These are phyloP conservation scores for Oxyria digyna DNA, from an alignment of 148 eudicot genomes.

Conservation along the genomic window DNA sequence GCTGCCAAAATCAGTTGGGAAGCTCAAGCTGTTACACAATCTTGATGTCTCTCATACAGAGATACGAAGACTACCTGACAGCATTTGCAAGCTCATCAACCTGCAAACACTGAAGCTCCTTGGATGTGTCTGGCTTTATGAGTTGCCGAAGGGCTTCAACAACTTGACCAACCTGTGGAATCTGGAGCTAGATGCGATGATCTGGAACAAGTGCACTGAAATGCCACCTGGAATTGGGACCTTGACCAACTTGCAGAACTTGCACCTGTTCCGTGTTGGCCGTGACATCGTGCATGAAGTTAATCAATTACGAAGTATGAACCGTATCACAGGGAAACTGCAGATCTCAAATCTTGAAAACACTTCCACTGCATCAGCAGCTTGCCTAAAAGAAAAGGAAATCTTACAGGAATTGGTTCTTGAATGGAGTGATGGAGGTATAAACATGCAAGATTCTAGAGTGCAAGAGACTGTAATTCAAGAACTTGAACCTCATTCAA, in stretches of 20 bases:
- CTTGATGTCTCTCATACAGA: conserved; percentile 22
- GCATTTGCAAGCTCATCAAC: conserved; percentile 22
- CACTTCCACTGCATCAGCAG: not conserved
- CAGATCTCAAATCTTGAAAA: not conserved
- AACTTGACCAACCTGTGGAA: conserved; percentile 17
- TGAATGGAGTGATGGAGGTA: not conserved
- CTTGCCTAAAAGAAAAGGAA: not conserved
- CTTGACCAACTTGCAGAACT: conserved; percentile 4
- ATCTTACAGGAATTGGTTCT: not conserved
- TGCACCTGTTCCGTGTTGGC: not conserved
- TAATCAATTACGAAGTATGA: not conserved
- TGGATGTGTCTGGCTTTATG: conserved; percentile 16
- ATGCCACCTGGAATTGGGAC: conserved; percentile 18
- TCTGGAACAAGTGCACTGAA: conserved; percentile 19
- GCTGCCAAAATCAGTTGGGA: conserved; percentile 20
- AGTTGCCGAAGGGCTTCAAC: conserved; percentile 11
- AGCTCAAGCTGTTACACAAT: conserved; percentile 21
- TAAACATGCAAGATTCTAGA: not conserved
- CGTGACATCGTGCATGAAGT: not conserved
- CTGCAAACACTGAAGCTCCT: conserved; percentile 22
- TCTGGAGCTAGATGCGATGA: conserved; percentile 27
- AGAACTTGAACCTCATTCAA: conserved; percentile 18
- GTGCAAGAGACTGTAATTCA: conserved; percentile 17
- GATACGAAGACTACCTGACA: conserved; percentile 19
- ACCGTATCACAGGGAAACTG: not conserved